Conservation (phyloP, 768 basidiomycete species). For the Gautieria morchelliformis region DNA sequence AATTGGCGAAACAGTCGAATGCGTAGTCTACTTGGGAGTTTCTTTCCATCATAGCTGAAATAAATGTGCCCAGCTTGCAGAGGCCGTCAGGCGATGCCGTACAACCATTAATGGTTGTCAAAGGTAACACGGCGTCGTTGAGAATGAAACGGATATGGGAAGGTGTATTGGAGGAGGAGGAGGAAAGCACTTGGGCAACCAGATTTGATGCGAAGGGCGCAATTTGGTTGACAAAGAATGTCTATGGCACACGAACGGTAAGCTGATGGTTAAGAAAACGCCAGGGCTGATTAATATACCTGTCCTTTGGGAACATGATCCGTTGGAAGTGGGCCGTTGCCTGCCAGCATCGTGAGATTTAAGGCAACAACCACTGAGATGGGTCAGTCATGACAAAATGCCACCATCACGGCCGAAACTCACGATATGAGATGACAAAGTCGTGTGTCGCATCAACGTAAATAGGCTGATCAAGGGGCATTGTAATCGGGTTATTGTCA, state of each 20-base stretch:
- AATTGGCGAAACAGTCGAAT: conserved; percentile 55
- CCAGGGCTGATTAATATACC: conserved; percentile 11
- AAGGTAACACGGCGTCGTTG: conserved; percentile 80
- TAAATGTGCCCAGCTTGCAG: conserved; percentile 39
- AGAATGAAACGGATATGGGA: conserved; percentile 72
- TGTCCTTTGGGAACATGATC: conserved; percentile 58
- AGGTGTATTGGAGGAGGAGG: conserved; percentile 31
- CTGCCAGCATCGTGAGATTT: conserved; percentile 68
- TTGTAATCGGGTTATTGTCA: conserved; percentile 54
- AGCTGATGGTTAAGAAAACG: conserved; percentile 9
- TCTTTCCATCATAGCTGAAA: conserved; percentile 56
- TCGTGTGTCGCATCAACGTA: conserved; percentile 92
- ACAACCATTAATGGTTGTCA: conserved; percentile 71
- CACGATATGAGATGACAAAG: conserved; percentile 81
- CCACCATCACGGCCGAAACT: conserved; percentile 14
- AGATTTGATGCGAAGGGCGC: conserved; percentile 86
- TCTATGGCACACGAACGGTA: conserved; percentile 15
- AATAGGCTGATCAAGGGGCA: conserved; percentile 61
- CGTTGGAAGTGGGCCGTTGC: conserved; percentile 62
- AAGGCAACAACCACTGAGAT: conserved; percentile 69
- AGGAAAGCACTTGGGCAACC: conserved; percentile 48
- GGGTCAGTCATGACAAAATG: conserved; percentile 3
- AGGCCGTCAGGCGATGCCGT: conserved; percentile 36
- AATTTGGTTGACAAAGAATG: conserved; percentile 68
- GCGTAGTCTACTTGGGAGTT: conserved; percentile 64